Evolutionary conservation across 345 rosid species (phyloP), one percentile per base, ranked within the genome.

Genomic region (Eutrema heterophyllum): DNA sequence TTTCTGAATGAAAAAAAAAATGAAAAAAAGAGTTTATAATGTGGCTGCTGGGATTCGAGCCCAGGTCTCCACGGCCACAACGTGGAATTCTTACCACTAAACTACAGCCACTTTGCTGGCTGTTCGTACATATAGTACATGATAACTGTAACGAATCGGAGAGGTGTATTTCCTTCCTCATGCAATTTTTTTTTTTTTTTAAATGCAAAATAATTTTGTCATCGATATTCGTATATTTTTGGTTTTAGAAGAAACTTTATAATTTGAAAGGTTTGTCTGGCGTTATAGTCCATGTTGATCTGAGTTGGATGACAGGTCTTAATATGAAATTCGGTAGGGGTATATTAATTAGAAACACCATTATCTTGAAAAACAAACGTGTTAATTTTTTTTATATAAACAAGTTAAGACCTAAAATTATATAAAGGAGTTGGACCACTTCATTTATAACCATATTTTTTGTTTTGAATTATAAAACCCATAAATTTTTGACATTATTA

Each of bases 31-130:
- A 33, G 1, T 4, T 4, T 38, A 46, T n/a, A 14, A 26, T 86
- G 90, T 86, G 90, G 89, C 90, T 86, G 90, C 86, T 87, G 84
- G 96, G 86, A 86, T 82, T 89, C 90, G 88, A 89, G 92, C 96
- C 89, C 87, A 82, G 92, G 87, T 87, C 89, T 77, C 88, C 86
- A 87, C 90, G 92, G 92, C 88, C 92, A 86, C 92, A 83, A 87
- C 87, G 87, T 87, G 81, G 86, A 80, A 81, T 89, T 83, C 89
- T 87, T 36, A 87, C 92, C 90, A 82, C 96, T 89, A 87, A 82
- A 83, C 89, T 87, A 87, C 92, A 86, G 86, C 86, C 89, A 83
- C 43, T 46, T 70, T 38, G 40, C 30, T 68, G 12, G 1, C 5
- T 6, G 4, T 4, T 2, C 9, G 5, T 0, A 9, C 44, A 5